Evolutionary conservation across 495 filamentous ascomycete genomes (phyloP), one percentile per base, ranked within the genome.

Genomic region (Hypoxylon perforatum): DNA sequence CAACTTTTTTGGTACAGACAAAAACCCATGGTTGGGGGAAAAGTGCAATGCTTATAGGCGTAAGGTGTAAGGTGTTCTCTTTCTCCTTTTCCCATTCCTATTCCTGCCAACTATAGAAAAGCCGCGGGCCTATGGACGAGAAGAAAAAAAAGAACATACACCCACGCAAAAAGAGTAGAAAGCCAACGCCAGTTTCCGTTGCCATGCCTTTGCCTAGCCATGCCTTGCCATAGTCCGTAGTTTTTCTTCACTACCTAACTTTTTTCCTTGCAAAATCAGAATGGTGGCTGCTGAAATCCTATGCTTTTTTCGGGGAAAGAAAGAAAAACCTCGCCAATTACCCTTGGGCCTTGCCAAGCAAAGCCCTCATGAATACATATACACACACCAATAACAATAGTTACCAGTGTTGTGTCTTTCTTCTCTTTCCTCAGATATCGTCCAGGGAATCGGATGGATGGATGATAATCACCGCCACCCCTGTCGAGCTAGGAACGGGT

Each of bases 401-500:
- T 28, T n/a, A 28, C 25, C 25, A 28, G 25, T 28, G 25, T 3
- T 28, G 25, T 28, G 3, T 28, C 3, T 38, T 11, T 3, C 2
- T 4, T n/a, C 35, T 38, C 14, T 38, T 38, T 38, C 9, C 2
- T 38, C 8, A 7, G 25, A 3, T 28, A 7, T 7, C 3, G 25
- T 28, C 25, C 3, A 28, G 25, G 25, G 25, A 28, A 28, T 7
- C 25, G 10, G 9, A 38, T 35, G 4, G 30, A 11, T 35, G 30
- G 36, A 39, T 21, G 44, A 61, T 47, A n/a, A 28, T 61, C 49
- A 64, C 30, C 59, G 59, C 66, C 66, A 69, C 30, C 60, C 53
- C 46, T 56, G 60, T 44, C 61, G 51, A 56, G 66, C 55, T 48
- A 69, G 38, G 15, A 56, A 55, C 44, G 45, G 66, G 51, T 64